Percentiles rank a stretch among this genome's conserved stretches.
Conservation (phyloP, 768 basidiomycete genomes). For the Panaeolus cyanescens region DNA sequence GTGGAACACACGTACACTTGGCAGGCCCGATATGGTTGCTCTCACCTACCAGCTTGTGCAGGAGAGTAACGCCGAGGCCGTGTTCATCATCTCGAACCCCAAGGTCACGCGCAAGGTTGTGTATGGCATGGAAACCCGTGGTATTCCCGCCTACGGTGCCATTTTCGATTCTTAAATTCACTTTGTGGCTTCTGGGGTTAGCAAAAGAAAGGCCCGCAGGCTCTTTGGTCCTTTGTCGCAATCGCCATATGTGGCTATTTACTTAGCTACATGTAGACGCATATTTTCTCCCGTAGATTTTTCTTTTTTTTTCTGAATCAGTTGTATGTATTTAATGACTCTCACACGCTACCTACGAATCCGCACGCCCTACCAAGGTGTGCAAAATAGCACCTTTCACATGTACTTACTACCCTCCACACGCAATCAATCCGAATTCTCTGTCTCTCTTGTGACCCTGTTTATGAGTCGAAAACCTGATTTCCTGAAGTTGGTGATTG, state of each 20-base stretch:
- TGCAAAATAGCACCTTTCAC: neutral
- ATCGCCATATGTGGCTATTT: no score
- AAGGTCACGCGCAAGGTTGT: slow-evolving; percentile 40
- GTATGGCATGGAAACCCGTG: slow-evolving; percentile 40
- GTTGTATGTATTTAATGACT: neutral
- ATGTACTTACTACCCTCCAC: neutral
- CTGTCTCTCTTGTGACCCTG: neutral
- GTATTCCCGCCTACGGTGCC: slow-evolving; percentile 43
- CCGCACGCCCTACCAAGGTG: neutral
- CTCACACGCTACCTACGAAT: neutral
- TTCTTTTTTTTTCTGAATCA: neutral
- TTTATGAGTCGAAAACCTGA: neutral
- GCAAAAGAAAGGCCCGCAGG: no score
- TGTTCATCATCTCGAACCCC: slow-evolving; percentile 43
- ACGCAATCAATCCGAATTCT: neutral
- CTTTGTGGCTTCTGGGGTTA: neutral
- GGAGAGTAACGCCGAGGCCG: slow-evolving; percentile 41
- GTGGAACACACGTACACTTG: slow-evolving; percentile 40
- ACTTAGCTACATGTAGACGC: no score
- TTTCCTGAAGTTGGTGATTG: no score
- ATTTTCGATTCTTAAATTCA: slow-evolving; percentile 39
- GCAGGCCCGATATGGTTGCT: slow-evolving; percentile 42
- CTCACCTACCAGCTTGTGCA: slow-evolving; percentile 38
- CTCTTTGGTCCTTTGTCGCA: no score
- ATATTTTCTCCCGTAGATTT: neutral